Conservation (phyloP, 2,329 filamentous ascomycete genomes). For the Fusarium hainanense region DNA sequence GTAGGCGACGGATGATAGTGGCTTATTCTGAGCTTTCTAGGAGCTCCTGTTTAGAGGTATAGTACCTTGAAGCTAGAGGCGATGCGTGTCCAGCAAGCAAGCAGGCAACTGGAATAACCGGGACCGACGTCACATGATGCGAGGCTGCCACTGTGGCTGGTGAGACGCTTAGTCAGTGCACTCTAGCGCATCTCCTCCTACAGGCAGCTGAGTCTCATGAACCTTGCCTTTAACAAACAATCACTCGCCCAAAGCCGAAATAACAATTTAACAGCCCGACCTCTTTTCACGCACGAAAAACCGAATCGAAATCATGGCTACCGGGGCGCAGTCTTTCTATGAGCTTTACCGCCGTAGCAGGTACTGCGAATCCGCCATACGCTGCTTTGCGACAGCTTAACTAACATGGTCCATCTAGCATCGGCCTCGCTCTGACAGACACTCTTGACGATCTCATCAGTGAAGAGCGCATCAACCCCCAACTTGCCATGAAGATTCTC, state of each 20-base stretch:
- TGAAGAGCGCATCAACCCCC: constrained; percentile 93
- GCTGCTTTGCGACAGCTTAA: constrained; percentile 47
- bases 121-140: constrained; percentile 53
- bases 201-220: constrained; percentile 26
- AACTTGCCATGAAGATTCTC: constrained; percentile 98
- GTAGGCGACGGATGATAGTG: constrained; percentile 33
- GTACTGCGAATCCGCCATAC: constrained; percentile 64
- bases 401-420: constrained; percentile 65
- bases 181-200: constrained; percentile 11
- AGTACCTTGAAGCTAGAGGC: constrained; percentile 38
- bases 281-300: background rate
- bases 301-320: constrained; percentile 55
- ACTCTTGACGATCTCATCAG: constrained; percentile 97
- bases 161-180: constrained; percentile 44
- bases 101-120: constrained; percentile 42
- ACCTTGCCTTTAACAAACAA: constrained; percentile 31
- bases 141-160: constrained; percentile 35
- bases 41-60: constrained; percentile 46
- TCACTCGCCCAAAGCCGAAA: constrained; percentile 5
- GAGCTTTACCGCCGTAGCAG: constrained; percentile 99
- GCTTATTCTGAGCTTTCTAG: constrained; percentile 43
- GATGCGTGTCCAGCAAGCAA: constrained; percentile 42
- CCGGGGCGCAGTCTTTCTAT: constrained; percentile 74
- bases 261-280: background rate
- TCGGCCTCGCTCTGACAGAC: constrained; percentile 92